Base-by-base conservation (phyloP, 2,329 filamentous ascomycete genomes). In the Trichoderma koningiopsis region DNA sequence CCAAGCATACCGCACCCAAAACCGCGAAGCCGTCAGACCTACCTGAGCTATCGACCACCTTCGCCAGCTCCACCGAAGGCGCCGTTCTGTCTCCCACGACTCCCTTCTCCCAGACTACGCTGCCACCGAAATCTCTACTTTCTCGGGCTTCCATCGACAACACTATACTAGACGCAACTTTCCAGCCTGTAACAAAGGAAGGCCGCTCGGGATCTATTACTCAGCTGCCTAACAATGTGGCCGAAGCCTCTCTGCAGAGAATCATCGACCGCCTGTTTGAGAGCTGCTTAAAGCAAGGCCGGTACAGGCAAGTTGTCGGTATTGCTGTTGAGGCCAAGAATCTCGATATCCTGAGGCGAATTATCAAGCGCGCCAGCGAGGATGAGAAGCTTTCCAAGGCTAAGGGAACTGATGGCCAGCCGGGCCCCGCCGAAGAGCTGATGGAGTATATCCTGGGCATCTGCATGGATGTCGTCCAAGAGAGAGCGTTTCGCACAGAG, bases 401-500 rank as follows among this genome's bases (percentile, higher is more conserved):
- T 4, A 87, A 89, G 72, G 63, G 81, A 5, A 80, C 82, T 43
- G 85, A 86, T 27, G 81, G 83, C 55, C 79, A 80, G 13, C 81
- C 84, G 60, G 86, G 87, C 4, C 88, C 90, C 33, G 91, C 93
- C 22, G 94, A 98, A 78, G 95, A 98, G 78, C 83, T 99, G 69
- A 96, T 99, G 91, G 96, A 99, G 74, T 99, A 99, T 77, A 92
- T 96, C 24, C 83, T 99, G 71, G 90, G 94, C 74, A 96, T 99
- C 73, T 97, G 95, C 84, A 97, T 99, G 93, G 94, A 96, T 71
- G 91, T 98, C 71, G 94, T 99, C 22, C 96, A 98, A 81, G 96
- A 99, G 82, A 89, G 95, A 65, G 90, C 90, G 59, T 88, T 98
- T 76, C 89, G 96, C 71, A 88, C 87, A 43, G 85, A 96, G 83